Evolutionary conservation across 2,329 filamentous ascomycete genomes (phyloP).

Genomic region (Aspergillus bombycis): DNA sequence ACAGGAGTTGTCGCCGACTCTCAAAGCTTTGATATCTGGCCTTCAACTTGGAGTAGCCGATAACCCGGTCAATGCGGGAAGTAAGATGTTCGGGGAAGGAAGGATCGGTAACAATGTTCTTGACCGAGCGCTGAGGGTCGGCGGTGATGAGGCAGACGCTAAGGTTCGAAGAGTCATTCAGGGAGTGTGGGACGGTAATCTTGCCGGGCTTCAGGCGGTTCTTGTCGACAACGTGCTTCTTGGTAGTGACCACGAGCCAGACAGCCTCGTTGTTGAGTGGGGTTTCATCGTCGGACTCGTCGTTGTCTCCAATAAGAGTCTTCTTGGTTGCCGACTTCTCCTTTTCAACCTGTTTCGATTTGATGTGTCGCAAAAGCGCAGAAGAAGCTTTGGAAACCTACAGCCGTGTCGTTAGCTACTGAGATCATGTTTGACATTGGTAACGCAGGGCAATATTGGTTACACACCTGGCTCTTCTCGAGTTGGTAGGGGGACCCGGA

Average conservation of each 20-base stretch:
- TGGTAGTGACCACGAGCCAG: constrained; percentile 66
- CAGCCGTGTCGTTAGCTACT: constrained; percentile 18
- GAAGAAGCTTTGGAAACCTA: constrained; percentile 63
- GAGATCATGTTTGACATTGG: background rate
- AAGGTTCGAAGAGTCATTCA: constrained; percentile 67
- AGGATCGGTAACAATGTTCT: constrained; percentile 78
- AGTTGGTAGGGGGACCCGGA: constrained; percentile 53
- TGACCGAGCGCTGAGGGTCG: constrained; percentile 81
- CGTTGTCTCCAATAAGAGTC: constrained; percentile 55
- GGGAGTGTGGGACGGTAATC: constrained; percentile 75
- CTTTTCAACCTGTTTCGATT: constrained; percentile 52
- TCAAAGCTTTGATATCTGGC: constrained; percentile 89
- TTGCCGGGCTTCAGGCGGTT: constrained; percentile 81
- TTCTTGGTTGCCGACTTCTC: constrained; percentile 55
- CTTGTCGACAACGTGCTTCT: constrained; percentile 72
- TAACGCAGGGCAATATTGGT: background rate
- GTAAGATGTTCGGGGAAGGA: constrained; percentile 70
- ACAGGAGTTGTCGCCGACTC: constrained; percentile 76
- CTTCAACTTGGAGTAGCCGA: constrained; percentile 84
- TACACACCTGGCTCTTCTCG: constrained; percentile 49
- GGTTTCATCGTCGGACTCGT: constrained; percentile 49
- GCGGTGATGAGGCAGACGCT: constrained; percentile 87
- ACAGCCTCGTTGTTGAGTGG: constrained; percentile 55
- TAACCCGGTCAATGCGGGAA: constrained; percentile 72
- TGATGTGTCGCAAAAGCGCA: constrained; percentile 62